These are phyloP conservation scores for Pinus albicaulis DNA, from an alignment of 75 land plant genomes.

Conservation along the genomic window DNA sequence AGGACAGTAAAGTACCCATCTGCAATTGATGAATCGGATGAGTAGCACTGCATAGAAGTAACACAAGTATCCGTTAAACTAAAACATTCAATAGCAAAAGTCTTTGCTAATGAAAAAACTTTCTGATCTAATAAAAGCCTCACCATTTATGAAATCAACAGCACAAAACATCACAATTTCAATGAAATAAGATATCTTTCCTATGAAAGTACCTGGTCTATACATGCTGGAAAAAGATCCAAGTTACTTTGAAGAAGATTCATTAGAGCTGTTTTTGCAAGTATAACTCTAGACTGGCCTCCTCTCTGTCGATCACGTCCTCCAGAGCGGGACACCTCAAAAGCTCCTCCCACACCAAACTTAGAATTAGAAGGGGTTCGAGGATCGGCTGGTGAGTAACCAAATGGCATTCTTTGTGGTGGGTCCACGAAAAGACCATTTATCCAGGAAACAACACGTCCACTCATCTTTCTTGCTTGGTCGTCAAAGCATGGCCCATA, in stretches of 20 bases:
- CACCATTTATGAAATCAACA: not conserved
- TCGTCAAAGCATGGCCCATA: slow-evolving; percentile 99
- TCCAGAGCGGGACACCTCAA: slow-evolving; percentile 34
- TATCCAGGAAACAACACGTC: slow-evolving; percentile 90
- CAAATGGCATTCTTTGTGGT: slow-evolving; percentile 69
- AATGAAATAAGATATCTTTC: not conserved
- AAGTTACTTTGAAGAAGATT: slow-evolving; percentile 95
- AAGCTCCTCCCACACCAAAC: slow-evolving; percentile 57
- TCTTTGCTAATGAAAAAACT: not conserved
- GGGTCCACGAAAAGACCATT: slow-evolving; percentile 85
- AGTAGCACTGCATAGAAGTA: slow-evolving; percentile 74
- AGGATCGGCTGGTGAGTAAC: slow-evolving; percentile 94
- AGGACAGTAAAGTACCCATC: slow-evolving; percentile 99
- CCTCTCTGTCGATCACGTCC: slow-evolving; percentile 80
- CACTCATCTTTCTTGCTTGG: slow-evolving; percentile 93
- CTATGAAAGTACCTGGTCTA: slow-evolving; percentile 76
- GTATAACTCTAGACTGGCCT: slow-evolving; percentile 66
- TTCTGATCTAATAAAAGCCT: not conserved
- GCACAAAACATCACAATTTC: not conserved
- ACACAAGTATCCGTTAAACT: not conserved
- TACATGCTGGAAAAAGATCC: slow-evolving; percentile 95
- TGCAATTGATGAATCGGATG: slow-evolving; percentile 86
- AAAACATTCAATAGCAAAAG: not conserved
- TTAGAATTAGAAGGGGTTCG: slow-evolving; percentile 91
- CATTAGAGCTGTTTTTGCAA: slow-evolving; percentile 95